Evolutionary conservation across 2,329 filamentous ascomycete genomes (phyloP).

Genomic region (Monosporascus sp.): DNA sequence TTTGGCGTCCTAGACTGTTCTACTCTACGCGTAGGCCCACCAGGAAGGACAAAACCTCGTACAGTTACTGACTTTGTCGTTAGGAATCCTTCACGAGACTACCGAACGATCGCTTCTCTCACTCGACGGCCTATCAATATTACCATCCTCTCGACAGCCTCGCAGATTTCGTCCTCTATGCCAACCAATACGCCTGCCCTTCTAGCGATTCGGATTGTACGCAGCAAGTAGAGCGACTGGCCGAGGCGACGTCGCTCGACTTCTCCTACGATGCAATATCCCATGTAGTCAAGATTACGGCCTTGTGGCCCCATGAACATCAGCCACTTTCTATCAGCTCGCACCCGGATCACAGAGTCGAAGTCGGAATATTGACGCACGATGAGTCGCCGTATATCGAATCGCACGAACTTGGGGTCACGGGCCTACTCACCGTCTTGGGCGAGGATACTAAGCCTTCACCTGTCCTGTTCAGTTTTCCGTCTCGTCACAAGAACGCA

Average conservation of each 20-base stretch:
- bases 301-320: conserved; percentile 51
- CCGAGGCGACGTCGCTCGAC: conserved; percentile 55
- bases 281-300: conserved; percentile 59
- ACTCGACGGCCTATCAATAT: conserved; percentile 63
- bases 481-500: conserved; percentile 67
- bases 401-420: conserved; percentile 69
- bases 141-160: conserved; percentile 60
- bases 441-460: conserved; percentile 69
- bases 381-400: conserved; percentile 56
- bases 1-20: conserved; percentile 32
- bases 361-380: conserved; percentile 72
- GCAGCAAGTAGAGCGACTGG: conserved; percentile 15
- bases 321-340: conserved; percentile 37
- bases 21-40: conserved; percentile 24
- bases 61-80: conserved; percentile 52
- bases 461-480: conserved; percentile 76
- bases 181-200: conserved; percentile 34
- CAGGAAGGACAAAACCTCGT: conserved; percentile 23
- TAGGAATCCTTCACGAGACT: conserved; percentile 59
- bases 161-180: conserved; percentile 46
- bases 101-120: conserved; percentile 51
- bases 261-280: conserved; percentile 64
- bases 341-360: conserved; percentile 52
- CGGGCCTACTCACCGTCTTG: conserved; percentile 72
- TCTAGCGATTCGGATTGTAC: conserved; percentile 18